Percentiles rank a stretch among this genome's conserved stretches.
Conservation (phyloP, 306 rosid species). For the Dicorynia guianensis region DNA sequence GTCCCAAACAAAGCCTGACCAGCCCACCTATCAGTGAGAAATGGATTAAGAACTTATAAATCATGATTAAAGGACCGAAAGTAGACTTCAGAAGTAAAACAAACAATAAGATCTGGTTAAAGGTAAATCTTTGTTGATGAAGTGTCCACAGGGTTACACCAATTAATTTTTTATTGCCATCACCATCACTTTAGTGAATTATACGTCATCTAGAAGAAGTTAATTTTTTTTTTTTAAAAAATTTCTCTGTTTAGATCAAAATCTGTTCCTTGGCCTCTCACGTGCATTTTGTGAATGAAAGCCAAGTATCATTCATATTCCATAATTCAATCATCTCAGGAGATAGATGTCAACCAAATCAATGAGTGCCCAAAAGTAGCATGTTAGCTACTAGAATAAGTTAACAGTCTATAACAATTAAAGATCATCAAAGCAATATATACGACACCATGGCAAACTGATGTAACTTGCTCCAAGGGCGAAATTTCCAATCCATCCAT, state of each 20-base stretch:
- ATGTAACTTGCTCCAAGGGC: slow-evolving; percentile 99
- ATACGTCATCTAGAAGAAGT: slow-evolving; percentile 2
- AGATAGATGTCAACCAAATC: not conserved
- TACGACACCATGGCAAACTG: slow-evolving; percentile 90
- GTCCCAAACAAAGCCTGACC: slow-evolving; percentile 99
- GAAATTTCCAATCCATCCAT: slow-evolving; percentile 99
- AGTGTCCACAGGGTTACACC: not conserved
- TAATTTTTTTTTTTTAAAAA: not conserved
- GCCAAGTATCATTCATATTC: slow-evolving; percentile 18
- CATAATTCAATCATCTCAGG: not conserved
- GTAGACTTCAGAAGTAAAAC: slow-evolving; percentile 6
- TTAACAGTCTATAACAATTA: not conserved
- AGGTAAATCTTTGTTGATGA: not conserved
- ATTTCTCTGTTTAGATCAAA: not conserved
- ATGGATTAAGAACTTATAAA: slow-evolving; percentile 23
- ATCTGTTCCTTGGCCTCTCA: not conserved
- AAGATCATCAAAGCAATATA: slow-evolving; percentile 40
- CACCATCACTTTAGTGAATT: not conserved
- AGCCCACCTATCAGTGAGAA: slow-evolving; percentile 85
- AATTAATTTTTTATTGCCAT: slow-evolving; percentile 2
- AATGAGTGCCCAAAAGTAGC: slow-evolving; percentile 27
- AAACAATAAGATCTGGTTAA: slow-evolving; percentile 11
- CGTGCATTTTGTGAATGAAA: slow-evolving; percentile 3
- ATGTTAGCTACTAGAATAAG: slow-evolving; percentile 12
- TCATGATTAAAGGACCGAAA: slow-evolving; percentile 3